phyloP scores from a whole-genome alignment of 345 rosid species.

The Eucalyptus globulus region DNA sequence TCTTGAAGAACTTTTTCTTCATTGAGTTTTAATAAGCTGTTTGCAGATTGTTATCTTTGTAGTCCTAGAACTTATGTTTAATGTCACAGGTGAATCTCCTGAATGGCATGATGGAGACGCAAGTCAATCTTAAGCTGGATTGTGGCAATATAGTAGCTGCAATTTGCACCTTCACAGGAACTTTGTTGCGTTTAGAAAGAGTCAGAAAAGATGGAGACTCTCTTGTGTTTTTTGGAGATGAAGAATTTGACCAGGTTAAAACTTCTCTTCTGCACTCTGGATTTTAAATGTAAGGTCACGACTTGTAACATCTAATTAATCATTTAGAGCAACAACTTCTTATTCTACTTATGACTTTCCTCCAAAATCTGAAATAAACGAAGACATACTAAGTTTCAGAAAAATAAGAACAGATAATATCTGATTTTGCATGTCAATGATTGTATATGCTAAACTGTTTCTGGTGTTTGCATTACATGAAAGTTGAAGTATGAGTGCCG shows the following conservation, averaged over 20 bases:
- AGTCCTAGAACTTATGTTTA: neutral
- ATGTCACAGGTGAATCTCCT: constrained; percentile 40
- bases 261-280: neutral
- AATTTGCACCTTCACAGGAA: constrained; percentile 29
- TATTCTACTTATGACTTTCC: neutral
- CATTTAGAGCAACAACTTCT: neutral
- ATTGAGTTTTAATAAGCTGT: neutral
- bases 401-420: neutral
- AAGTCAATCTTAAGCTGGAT: constrained; percentile 44
- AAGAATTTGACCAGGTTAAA: constrained; percentile 49
- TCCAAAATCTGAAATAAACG: neutral
- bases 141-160: constrained; percentile 50
- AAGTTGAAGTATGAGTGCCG: neutral
- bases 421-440: neutral
- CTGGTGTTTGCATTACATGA: neutral
- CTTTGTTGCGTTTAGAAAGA: constrained; percentile 18
- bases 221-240: constrained; percentile 12
- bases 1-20: neutral
- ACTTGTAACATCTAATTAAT: neutral
- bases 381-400: neutral
- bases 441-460: neutral
- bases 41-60: neutral
- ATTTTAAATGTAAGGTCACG: neutral
- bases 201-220: constrained; percentile 5
- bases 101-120: constrained; percentile 38